A percentile compares a stretch with the other conserved stretches of the same genome.
phyloP scores from a whole-genome alignment of 169 alveolate genomes.

The Ichthyophthirius multifiliis region DNA sequence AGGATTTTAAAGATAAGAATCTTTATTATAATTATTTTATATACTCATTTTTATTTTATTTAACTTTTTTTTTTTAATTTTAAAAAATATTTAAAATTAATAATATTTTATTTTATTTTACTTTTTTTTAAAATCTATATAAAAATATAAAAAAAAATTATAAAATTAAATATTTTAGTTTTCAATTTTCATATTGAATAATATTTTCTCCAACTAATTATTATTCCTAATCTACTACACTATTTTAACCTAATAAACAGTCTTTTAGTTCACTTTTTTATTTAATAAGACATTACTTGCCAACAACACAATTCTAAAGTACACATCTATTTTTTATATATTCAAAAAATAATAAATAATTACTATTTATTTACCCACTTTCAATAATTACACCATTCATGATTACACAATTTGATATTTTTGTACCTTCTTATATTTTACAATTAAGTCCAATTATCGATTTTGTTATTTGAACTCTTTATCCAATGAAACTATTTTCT shows the following conservation, averaged over 20 bases:
- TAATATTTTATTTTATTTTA: too few relatives aligned
- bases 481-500: slow-evolving; percentile 9
- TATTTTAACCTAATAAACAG: not conserved
- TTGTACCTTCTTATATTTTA: slow-evolving; percentile 19
- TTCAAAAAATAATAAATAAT: not conserved
- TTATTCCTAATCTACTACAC: not conserved
- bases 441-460: slow-evolving; percentile 22
- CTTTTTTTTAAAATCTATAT: too few relatives aligned
- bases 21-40: too few relatives aligned
- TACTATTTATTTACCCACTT: not conserved
- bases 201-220: not conserved
- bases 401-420: slow-evolving; percentile 29
- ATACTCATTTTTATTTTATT: too few relatives aligned
- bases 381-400: slow-evolving; percentile 5
- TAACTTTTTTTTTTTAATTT: too few relatives aligned
- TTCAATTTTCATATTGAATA: not conserved
- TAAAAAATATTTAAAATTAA: too few relatives aligned
- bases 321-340: not conserved
- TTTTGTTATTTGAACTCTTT: not conserved
- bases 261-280: not conserved
- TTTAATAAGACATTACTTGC: not conserved
- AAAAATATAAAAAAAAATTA: too few relatives aligned
- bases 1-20: too few relatives aligned
- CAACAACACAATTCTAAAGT: not conserved
- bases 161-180: too few relatives aligned